Conservation (phyloP, 1,284 basidiomycete species). For the Erythrobasidium hasegawianum region DNA sequence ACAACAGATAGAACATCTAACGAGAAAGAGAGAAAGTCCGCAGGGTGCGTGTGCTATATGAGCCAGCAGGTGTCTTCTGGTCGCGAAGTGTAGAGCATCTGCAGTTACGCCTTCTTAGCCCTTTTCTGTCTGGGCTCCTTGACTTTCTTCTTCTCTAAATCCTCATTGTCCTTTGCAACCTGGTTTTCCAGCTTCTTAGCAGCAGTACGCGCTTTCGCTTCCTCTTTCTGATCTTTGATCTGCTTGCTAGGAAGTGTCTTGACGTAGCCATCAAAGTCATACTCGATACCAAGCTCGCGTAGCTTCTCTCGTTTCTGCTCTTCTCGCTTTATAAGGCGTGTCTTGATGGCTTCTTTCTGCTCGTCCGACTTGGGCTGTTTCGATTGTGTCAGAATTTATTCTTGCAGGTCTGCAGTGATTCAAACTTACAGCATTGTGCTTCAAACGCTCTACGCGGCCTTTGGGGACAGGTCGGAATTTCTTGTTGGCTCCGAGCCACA, state of each 20-base stretch:
- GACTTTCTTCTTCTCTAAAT: constrained; percentile 9
- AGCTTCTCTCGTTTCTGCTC: constrained; percentile 73
- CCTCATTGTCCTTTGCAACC: constrained; percentile 35
- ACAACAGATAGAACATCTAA: too few relatives aligned
- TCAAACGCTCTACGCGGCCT: constrained; percentile 62
- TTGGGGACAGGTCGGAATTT: constrained; percentile 76
- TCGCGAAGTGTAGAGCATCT: too few relatives aligned
- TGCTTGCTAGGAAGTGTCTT: constrained; percentile 18
- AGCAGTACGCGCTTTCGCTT: constrained; percentile 15
- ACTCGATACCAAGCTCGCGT: constrained; percentile 76
- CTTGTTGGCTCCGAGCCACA: constrained; percentile 96
- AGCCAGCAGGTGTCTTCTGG: too few relatives aligned
- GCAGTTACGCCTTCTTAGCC: constrained; percentile 21
- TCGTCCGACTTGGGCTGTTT: constrained; percentile 68
- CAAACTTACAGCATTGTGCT: constrained; percentile 74
- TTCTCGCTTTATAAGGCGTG: constrained; percentile 72
- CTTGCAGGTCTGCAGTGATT: background rate
- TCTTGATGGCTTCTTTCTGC: constrained; percentile 64
- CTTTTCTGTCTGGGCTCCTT: constrained; percentile 14
- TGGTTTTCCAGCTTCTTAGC: constrained; percentile 34
- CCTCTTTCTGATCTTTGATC: constrained; percentile 31
- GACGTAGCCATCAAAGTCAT: constrained; percentile 66
- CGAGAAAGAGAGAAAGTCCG: too few relatives aligned
- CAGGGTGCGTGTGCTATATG: too few relatives aligned
- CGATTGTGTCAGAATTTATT: constrained; percentile 13